Base-by-base conservation (phyloP, 768 basidiomycete genomes). In the Candolleomyces efflorescens region DNA sequence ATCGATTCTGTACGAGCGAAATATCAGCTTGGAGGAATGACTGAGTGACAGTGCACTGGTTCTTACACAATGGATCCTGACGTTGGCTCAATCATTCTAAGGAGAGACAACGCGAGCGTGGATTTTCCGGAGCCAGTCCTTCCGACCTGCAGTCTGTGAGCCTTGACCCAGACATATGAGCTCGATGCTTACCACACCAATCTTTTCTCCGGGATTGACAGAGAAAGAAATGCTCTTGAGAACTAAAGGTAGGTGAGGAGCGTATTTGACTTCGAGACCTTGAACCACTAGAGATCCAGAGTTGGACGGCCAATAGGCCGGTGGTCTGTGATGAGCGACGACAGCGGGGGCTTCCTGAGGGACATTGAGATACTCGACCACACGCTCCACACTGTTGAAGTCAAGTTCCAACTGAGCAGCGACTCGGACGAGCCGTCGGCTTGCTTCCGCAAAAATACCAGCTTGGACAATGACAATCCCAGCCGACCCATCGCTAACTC, bases 391-490 rank as follows among this genome's bases (percentile, higher is more conserved):
- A 39, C 85, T 84, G 64, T 87, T 89, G 69, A 88, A 89, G 63
- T 89, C 86, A 12, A 89, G 77, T 65, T 89, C 88, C 1, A 89
- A 68, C 62, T 87, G 86, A 2, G 87, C 87, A 48, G 82, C 79
- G 9, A 89, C 86, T 62, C 84, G 81, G 22, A 88, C 84, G 12
- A 89, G 79, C 54, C 83, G 80, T 44, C 86, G 73, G 46, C 82
- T 86, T 12, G 86, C 86, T 58, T 86, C 82, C 1, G 87, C 86
- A 64, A 88, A 89, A 23, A 83, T 76, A 1, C 82, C 85, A 17
- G 89, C 79, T 71, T 89, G 81, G 18, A 85, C 78, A 55, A 90
- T 91, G 18, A 89, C 86, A 38, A 90, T 76, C 1, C 87, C 89
- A 6, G 87, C 79, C 6, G 80, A 76, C 7, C 88, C 87, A 53